phyloP scores from a whole-genome alignment of 2,329 filamentous ascomycete genomes.

The Fusarium duplospermum region DNA sequence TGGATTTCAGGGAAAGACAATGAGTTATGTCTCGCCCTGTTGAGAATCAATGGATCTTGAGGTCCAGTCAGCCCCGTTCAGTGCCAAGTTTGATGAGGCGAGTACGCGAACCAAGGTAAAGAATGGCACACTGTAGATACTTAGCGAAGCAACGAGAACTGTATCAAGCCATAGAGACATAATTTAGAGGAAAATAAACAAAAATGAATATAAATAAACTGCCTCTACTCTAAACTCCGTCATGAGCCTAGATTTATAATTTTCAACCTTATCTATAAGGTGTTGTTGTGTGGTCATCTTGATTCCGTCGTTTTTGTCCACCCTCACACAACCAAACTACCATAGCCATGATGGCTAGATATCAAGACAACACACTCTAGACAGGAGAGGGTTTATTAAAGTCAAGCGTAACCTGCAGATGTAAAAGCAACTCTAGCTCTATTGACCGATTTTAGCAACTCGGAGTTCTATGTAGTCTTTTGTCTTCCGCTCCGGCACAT shows the following conservation, averaged over 20 bases:
- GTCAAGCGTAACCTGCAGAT: constrained; percentile 1
- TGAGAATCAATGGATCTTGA: neutral
- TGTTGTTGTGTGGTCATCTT: neutral
- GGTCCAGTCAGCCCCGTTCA: neutral
- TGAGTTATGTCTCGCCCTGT: neutral
- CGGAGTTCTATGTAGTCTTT: neutral
- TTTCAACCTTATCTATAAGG: neutral
- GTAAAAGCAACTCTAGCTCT: constrained; percentile 17
- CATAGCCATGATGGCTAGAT: neutral
- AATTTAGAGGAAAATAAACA: too few relatives aligned
- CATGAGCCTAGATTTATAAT: too few relatives aligned
- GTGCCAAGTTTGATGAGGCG: neutral
- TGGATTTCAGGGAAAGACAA: neutral
- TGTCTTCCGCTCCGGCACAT: neutral
- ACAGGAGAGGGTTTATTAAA: neutral
- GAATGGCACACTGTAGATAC: too few relatives aligned
- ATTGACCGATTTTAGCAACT: neutral
- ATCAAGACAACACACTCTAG: neutral
- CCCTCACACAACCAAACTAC: neutral
- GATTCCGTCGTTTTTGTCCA: neutral
- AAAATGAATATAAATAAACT: too few relatives aligned
- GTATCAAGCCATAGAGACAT: too few relatives aligned
- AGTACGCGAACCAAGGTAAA: neutral
- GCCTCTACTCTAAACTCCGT: too few relatives aligned
- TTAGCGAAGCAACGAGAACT: too few relatives aligned